These are phyloP conservation scores for Chaetomium tenue DNA, from an alignment of 495 filamentous ascomycete genomes.

Conservation along the genomic window DNA sequence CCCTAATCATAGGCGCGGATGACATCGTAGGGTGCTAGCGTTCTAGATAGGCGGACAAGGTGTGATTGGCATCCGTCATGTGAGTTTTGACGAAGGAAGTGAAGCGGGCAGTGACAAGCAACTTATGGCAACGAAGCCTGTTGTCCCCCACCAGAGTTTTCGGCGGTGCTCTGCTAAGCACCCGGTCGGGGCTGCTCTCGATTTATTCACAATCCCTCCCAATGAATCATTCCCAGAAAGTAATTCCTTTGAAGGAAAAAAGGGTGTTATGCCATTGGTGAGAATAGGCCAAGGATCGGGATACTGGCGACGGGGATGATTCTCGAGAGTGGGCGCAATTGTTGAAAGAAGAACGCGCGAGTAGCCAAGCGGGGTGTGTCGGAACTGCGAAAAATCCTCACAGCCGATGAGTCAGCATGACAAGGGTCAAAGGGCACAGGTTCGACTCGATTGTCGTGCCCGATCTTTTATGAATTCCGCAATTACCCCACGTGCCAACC, in stretches of 20 bases:
- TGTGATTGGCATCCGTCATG: not conserved
- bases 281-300: slow-evolving; percentile 23
- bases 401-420: slow-evolving; percentile 30
- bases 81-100: slow-evolving; percentile 1
- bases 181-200: not conserved
- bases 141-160: slow-evolving; percentile 32
- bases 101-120: not conserved
- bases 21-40: slow-evolving; percentile 15
- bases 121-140: not conserved
- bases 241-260: slow-evolving; percentile 13
- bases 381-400: slow-evolving; percentile 21
- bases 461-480: not conserved
- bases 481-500: not conserved
- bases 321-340: slow-evolving; percentile 20
- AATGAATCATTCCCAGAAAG: not conserved
- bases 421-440: slow-evolving; percentile 7
- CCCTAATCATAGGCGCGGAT: slow-evolving; percentile 15
- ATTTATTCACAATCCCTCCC: not conserved
- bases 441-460: slow-evolving; percentile 22
- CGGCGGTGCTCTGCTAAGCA: slow-evolving; percentile 2
- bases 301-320: slow-evolving; percentile 34
- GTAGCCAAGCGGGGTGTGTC: slow-evolving; percentile 35
- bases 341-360: slow-evolving; percentile 15
- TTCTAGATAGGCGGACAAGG: slow-evolving; percentile 1
- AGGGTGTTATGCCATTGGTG: slow-evolving; percentile 38